Conservation (phyloP, 257 asterid species). For the Nicotiana undulata region DNA sequence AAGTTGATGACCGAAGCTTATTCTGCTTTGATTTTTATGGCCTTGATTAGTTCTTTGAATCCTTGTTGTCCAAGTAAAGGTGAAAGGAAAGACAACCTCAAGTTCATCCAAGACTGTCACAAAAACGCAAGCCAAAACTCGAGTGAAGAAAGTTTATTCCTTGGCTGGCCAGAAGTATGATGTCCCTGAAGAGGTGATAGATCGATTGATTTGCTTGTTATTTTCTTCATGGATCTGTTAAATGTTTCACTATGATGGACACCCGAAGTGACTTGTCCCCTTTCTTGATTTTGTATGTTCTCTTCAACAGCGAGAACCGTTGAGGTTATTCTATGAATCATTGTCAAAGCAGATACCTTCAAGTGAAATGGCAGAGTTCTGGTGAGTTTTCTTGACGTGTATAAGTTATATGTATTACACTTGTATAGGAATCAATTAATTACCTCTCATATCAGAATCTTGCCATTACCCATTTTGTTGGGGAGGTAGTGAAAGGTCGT, state of each 20-base stretch:
- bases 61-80: slow-evolving; percentile 50
- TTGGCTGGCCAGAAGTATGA: slow-evolving; percentile 89
- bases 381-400: slow-evolving; percentile 28
- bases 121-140: slow-evolving; percentile 49
- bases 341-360: slow-evolving; percentile 82
- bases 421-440: background rate
- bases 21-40: background rate
- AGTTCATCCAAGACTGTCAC: slow-evolving; percentile 44
- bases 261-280: background rate
- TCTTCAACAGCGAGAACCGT: slow-evolving; percentile 68
- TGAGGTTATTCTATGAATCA: slow-evolving; percentile 83
- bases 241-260: background rate
- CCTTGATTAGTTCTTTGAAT: slow-evolving; percentile 3
- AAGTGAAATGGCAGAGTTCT: slow-evolving; percentile 94
- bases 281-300: background rate
- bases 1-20: background rate
- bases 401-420: background rate
- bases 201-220: background rate
- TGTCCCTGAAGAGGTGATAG: slow-evolving; percentile 79
- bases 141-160: slow-evolving; percentile 72
- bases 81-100: slow-evolving; percentile 35
- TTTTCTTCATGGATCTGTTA: background rate
- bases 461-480: too few species aligned
- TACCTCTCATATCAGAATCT: too few species aligned
- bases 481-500: too few species aligned